A percentile compares a stretch with the other conserved stretches of the same genome.
Conservation (phyloP, 306 rosid genomes). For the Gillenia trifoliata region DNA sequence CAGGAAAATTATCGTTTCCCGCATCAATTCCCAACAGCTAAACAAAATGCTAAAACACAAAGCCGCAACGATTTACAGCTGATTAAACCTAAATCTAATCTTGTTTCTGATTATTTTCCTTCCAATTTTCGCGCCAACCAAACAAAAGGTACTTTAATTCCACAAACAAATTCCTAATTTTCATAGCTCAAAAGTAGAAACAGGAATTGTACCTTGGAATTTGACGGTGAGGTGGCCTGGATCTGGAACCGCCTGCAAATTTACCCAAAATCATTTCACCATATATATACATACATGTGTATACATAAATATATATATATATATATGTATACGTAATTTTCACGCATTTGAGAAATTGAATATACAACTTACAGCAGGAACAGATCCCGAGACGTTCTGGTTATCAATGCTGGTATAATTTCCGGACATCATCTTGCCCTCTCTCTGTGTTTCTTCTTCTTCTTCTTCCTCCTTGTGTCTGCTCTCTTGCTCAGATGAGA, state of each 20-base stretch:
- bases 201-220: conserved; percentile 47
- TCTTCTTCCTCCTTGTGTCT: neutral
- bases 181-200: neutral
- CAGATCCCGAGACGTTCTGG: conserved; percentile 78
- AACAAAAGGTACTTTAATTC: conserved; percentile 4
- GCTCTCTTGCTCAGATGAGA: neutral
- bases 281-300: neutral
- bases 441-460: neutral
- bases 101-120: neutral
- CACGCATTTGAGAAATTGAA: neutral
- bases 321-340: neutral
- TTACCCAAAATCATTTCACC: neutral
- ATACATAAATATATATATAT: neutral
- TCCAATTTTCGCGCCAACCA: conserved; percentile 5
- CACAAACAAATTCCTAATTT: neutral
- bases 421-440: conserved; percentile 80
- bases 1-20: neutral
- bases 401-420: conserved; percentile 66
- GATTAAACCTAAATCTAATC: neutral
- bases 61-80: neutral
- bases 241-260: conserved; percentile 78
- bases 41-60: neutral
- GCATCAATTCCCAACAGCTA: neutral
- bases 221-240: conserved; percentile 62
- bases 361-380: conserved; percentile 59